Percentiles rank a stretch among this genome's conserved stretches.
Conservation (phyloP, 495 filamentous ascomycete species). For the Pyronema domesticum region DNA sequence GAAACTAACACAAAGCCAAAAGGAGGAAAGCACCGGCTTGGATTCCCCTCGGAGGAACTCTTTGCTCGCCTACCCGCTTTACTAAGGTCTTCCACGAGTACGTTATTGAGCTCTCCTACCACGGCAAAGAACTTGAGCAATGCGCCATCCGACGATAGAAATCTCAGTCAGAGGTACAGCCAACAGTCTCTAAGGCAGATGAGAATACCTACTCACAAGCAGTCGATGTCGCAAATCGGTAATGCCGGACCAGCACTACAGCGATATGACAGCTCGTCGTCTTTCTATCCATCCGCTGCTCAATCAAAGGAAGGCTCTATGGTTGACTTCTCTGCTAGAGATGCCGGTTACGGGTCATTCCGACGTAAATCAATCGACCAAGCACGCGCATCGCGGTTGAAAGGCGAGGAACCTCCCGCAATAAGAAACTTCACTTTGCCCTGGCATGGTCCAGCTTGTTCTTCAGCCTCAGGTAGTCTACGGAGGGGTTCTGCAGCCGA, state of each 20-base stretch:
- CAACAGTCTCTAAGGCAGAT: background rate
- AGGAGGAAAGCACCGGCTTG: background rate
- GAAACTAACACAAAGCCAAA: too few relatives aligned
- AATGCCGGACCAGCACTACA: background rate
- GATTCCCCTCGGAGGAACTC: background rate
- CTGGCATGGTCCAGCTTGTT: conserved; percentile 1
- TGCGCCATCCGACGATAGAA: background rate
- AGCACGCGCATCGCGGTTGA: too few relatives aligned
- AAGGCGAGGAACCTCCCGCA: background rate
- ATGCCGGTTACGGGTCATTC: background rate
- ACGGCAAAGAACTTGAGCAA: background rate
- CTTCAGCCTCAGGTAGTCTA: background rate
- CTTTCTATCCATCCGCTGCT: conserved; percentile 15
- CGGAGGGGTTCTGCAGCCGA: background rate
- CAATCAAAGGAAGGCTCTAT: conserved; percentile 9
- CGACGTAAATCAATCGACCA: too few relatives aligned
- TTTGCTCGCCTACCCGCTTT: conserved; percentile 1
- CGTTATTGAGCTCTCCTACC: conserved; percentile 1
- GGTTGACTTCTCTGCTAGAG: background rate
- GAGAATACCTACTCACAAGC: background rate
- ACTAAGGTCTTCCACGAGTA: conserved; percentile 3
- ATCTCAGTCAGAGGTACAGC: background rate
- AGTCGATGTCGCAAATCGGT: background rate
- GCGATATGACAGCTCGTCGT: conserved; percentile 13
- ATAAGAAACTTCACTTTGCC: conserved; percentile 8